Conservation (phyloP, 768 basidiomycete genomes). For the Boletus vinaceobasis region DNA sequence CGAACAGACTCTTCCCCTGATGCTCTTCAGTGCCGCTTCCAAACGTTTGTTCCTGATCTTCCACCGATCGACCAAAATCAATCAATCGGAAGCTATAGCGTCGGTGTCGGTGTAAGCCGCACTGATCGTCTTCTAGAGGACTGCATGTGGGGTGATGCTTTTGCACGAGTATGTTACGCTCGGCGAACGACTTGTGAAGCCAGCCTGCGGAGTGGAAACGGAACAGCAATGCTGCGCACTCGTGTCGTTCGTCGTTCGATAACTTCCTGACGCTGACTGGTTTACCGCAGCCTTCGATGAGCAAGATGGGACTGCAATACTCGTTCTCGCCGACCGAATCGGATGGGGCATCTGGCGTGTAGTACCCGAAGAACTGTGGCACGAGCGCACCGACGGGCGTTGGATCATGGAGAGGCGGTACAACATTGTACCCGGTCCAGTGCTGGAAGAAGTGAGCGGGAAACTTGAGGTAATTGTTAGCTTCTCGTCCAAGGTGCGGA, state of each 20-base stretch:
- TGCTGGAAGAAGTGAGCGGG: constrained; percentile 29
- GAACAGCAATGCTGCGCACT: constrained; percentile 37
- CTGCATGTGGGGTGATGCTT: constrained; percentile 36
- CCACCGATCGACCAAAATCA: constrained; percentile 43
- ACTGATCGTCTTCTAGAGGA: constrained; percentile 5
- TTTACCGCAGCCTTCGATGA: constrained; percentile 36
- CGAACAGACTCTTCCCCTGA: not conserved
- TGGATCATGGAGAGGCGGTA: constrained; percentile 38
- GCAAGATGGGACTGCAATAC: constrained; percentile 10
- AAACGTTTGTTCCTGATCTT: accelerated
- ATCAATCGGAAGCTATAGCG: constrained; percentile 41
- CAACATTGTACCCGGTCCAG: constrained; percentile 24
- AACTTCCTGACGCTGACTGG: constrained; percentile 27
- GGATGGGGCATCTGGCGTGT: constrained; percentile 33
- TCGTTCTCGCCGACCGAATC: constrained; percentile 10
- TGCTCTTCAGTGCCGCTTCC: not conserved
- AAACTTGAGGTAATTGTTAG: constrained; percentile 24
- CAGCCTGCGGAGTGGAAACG: constrained; percentile 39
- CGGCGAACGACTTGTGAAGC: constrained; percentile 40
- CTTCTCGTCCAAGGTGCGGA: constrained; percentile 32
- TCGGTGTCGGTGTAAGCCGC: not conserved
- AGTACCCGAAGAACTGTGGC: constrained; percentile 66
- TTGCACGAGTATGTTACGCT: constrained; percentile 43
- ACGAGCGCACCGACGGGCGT: constrained; percentile 49
- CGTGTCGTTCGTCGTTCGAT: constrained; percentile 34